Evolutionary conservation across 2,329 filamentous ascomycete genomes (phyloP), one percentile per base, ranked within the genome.

Genomic region (Exserohilum turcica): DNA sequence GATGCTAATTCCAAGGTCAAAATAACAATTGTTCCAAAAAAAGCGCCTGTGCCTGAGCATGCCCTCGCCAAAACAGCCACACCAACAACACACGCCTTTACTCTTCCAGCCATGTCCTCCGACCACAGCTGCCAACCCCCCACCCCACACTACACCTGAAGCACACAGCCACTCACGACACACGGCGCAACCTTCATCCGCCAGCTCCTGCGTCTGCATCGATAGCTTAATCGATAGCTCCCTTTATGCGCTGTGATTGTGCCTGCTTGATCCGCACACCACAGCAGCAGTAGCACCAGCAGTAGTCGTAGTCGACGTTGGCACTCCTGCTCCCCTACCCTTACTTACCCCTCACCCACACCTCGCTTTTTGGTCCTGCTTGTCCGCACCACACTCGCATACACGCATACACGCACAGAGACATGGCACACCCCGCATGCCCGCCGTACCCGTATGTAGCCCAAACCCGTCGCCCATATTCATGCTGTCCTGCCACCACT

Each of bases 211-310:
- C 50, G 43, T 49, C 27, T 38, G 39, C 45, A 49, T 45, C 33
- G 32, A 48, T 54, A 46, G 51, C 46, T 54, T 54, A 50, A 50
- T 46, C 51, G 40, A 54, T 54, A 36, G 50, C 39, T 38, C 32
- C 37, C 32, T 52, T 43, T 39, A 53, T 53, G 50, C 51, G 49
- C 19, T 21, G 51, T 44, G 45, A 49, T 32, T 54, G 51, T 54
- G 51, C 51, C 51, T 54, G 51, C 50, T 53, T 53, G 29, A 38
- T 24, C 50, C 33, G 28, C 35, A n/a, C 44, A 47, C 44, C 48
- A 31, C 45, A 33, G 27, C 37, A 28, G 40, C 28, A 27, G 19
- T 13, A 7, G n/a, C n/a, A n/a, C n/a, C n/a, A n/a, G n/a, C n/a
- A n/a, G n/a, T n/a, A n/a, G n/a, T n/a, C n/a, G n/a, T n/a, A n/a